These are phyloP conservation scores for Choiromyces venosus DNA, from an alignment of 495 filamentous ascomycete genomes.

Conservation along the genomic window DNA sequence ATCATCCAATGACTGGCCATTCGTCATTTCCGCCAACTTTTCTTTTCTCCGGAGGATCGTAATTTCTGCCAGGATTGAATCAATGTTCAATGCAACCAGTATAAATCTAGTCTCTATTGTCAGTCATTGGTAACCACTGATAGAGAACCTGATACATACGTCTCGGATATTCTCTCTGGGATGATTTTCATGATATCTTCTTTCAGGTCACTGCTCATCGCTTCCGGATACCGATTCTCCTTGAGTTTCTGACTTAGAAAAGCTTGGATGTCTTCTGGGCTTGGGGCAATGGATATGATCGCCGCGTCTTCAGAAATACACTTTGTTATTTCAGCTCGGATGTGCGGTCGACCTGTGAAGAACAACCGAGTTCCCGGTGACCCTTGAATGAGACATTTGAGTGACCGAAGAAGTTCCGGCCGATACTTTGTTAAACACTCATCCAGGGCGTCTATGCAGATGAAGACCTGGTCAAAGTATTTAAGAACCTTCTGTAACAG, in stretches of 20 bases:
- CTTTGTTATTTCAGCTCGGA: neutral
- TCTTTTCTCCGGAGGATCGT: neutral
- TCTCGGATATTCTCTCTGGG: neutral
- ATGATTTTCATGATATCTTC: neutral
- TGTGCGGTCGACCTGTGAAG: neutral
- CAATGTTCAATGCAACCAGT: neutral
- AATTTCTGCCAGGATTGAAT: neutral
- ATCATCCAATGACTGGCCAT: neutral
- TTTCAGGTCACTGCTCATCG: neutral
- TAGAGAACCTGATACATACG: neutral
- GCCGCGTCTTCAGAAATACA: neutral
- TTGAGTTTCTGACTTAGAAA: neutral
- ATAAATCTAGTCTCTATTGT: neutral
- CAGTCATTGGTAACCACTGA: neutral
- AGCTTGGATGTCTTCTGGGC: neutral
- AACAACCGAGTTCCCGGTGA: neutral
- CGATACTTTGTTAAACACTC: neutral
- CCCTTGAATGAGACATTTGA: neutral
- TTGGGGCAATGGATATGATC: neutral
- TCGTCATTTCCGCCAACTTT: neutral
- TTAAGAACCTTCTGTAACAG: neutral
- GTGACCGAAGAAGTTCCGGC: neutral
- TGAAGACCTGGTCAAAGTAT: neutral
- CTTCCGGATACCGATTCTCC: neutral
- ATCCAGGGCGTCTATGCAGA: neutral